These are phyloP conservation scores for Corinectria fuckeliana DNA, from an alignment of 2,329 filamentous ascomycete genomes.

Conservation along the genomic window DNA sequence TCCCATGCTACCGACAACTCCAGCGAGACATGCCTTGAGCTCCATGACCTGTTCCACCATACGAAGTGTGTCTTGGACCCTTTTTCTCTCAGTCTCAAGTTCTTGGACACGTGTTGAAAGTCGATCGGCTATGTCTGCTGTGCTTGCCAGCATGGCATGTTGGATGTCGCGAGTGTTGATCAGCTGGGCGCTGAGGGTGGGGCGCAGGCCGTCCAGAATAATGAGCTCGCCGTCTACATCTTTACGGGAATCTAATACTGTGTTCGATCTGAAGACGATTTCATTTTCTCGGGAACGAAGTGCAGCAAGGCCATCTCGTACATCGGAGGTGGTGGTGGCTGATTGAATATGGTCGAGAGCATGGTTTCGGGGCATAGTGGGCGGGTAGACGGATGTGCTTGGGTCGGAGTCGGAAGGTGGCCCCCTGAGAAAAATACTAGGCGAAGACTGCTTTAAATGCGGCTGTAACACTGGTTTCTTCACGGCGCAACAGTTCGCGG, in stretches of 20 bases:
- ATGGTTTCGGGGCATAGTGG: background rate
- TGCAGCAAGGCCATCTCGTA: background rate
- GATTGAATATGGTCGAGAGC: too few relatives aligned
- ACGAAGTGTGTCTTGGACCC: conserved; percentile 86
- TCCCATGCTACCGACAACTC: conserved; percentile 96
- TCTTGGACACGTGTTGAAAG: conserved; percentile 86
- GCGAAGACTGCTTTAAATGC: background rate
- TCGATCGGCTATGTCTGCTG: conserved; percentile 82
- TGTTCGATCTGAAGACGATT: background rate
- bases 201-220: conserved; percentile 88
- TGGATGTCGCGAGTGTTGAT: conserved; percentile 83
- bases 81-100: conserved; percentile 88
- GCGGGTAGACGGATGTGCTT: too few relatives aligned
- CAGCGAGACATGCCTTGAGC: conserved; percentile 94
- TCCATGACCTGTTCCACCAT: conserved; percentile 97
- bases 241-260: background rate
- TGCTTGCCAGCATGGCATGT: conserved; percentile 87
- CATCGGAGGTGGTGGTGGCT: background rate
- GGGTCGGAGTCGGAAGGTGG: background rate
- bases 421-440: too few relatives aligned
- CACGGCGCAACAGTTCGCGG: too few relatives aligned
- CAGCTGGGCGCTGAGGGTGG: conserved; percentile 84
- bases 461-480: too few relatives aligned
- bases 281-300: background rate
- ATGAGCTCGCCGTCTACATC: conserved; percentile 72